Evolutionary conservation across 1,139 yeast species (phyloP).

Genomic region (Pichia sp.): DNA sequence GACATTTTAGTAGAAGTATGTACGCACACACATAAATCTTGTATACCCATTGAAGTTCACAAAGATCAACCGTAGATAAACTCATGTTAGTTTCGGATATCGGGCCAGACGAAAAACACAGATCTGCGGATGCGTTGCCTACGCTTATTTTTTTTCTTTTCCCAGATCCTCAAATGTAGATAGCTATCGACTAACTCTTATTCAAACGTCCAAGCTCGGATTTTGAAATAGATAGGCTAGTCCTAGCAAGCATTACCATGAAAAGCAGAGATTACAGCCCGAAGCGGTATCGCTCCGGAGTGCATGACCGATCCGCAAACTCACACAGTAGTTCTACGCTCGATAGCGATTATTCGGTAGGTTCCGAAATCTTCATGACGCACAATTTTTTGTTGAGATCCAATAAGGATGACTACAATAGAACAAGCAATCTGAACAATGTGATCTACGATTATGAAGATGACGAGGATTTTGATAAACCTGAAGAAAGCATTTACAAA

Average conservation of each 20-base stretch:
- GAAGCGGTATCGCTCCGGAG: not conserved
- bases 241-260: not conserved
- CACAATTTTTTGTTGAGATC: not conserved
- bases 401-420: not conserved
- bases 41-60: no score
- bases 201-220: no score
- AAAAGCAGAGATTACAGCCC: not conserved
- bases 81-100: no score
- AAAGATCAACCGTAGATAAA: no score
- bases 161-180: no score
- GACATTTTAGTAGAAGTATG: not conserved
- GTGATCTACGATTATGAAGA: not conserved
- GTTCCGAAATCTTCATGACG: not conserved
- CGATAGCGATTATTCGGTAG: not conserved
- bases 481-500: slow-evolving; percentile 7
- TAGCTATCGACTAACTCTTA: no score
- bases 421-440: not conserved
- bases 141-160: not conserved
- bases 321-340: not conserved
- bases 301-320: not conserved
- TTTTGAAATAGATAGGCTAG: not conserved
- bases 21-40: not conserved
- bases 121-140: not conserved
- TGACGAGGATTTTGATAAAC: slow-evolving; percentile 7
- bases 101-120: not conserved